Evolutionary conservation across 352 stramenopile species (phyloP).

Genomic region (Discostella stelligera): DNA sequence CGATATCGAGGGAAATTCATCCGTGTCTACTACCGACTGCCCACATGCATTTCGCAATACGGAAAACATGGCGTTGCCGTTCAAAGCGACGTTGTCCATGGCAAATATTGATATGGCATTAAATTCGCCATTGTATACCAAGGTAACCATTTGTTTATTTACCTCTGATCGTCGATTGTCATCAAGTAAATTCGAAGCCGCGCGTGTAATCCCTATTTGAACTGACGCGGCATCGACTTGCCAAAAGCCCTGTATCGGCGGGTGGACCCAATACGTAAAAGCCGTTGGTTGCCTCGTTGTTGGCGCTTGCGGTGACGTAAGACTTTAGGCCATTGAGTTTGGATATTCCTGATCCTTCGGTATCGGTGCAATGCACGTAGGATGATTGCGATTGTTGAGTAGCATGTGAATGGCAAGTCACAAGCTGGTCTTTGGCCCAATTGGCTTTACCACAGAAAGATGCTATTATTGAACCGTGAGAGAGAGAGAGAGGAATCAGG

Average conservation of each 20-base stretch:
- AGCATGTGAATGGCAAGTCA: constrained; percentile 60
- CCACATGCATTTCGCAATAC: constrained; percentile 69
- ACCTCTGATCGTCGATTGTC: constrained; percentile 66
- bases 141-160: constrained; percentile 58
- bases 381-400: constrained; percentile 16
- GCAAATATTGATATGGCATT: constrained; percentile 59
- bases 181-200: constrained; percentile 58
- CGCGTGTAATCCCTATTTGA: constrained; percentile 53
- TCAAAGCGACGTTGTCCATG: constrained; percentile 68
- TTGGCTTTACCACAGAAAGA: constrained; percentile 74
- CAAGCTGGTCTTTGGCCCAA: constrained; percentile 56
- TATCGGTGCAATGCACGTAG: constrained; percentile 48
- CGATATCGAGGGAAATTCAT: background rate
- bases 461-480: background rate
- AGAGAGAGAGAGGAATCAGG: background rate
- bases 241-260: constrained; percentile 62
- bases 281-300: constrained; percentile 63
- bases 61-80: constrained; percentile 70
- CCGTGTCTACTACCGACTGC: constrained; percentile 47
- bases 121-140: constrained; percentile 60
- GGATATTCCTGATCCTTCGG: constrained; percentile 24
- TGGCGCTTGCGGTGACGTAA: constrained; percentile 62
- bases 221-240: constrained; percentile 62
- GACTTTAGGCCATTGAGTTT: constrained; percentile 43
- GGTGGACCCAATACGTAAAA: constrained; percentile 55